Conservation (phyloP, 805 yeast species). For the Lachancea mirantina region DNA sequence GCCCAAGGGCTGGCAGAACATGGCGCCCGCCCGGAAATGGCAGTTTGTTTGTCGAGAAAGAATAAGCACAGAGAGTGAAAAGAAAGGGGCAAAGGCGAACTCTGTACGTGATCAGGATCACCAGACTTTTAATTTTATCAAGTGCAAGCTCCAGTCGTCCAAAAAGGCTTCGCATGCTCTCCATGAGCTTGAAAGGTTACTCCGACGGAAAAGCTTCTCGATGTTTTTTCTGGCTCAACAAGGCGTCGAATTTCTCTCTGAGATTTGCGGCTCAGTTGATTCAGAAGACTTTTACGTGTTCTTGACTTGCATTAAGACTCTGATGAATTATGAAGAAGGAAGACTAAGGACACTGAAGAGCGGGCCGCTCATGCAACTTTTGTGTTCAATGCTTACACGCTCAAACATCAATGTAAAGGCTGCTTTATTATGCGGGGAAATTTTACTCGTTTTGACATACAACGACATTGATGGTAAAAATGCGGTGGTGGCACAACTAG, state of each 20-base stretch:
- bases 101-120: background rate
- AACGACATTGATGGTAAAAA: slow-evolving; percentile 23
- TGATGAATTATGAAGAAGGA: slow-evolving; percentile 18
- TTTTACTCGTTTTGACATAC: slow-evolving; percentile 23
- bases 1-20: slow-evolving; percentile 15
- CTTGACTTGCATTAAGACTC: slow-evolving; percentile 23
- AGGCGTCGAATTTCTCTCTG: slow-evolving; percentile 12
- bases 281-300: slow-evolving; percentile 17
- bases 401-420: slow-evolving; percentile 13
- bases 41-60: slow-evolving; percentile 21
- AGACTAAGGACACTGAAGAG: slow-evolving; percentile 13
- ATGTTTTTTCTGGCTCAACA: slow-evolving; percentile 14
- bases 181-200: slow-evolving; percentile 23
- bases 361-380: slow-evolving; percentile 12
- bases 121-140: slow-evolving; percentile 1
- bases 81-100: background rate
- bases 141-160: slow-evolving; percentile 5
- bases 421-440: slow-evolving; percentile 19
- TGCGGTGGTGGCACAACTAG: slow-evolving; percentile 12
- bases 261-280: slow-evolving; percentile 6
- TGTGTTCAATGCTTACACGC: slow-evolving; percentile 14
- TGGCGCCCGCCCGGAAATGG: slow-evolving; percentile 26
- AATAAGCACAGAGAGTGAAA: slow-evolving; percentile 2
- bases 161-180: slow-evolving; percentile 12
- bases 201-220: slow-evolving; percentile 19